Percentiles rank a stretch among this genome's conserved stretches.
Evolutionary conservation across 2,329 filamentous ascomycete genomes (phyloP).

Genomic region (Hymenoscyphus fructigenus): DNA sequence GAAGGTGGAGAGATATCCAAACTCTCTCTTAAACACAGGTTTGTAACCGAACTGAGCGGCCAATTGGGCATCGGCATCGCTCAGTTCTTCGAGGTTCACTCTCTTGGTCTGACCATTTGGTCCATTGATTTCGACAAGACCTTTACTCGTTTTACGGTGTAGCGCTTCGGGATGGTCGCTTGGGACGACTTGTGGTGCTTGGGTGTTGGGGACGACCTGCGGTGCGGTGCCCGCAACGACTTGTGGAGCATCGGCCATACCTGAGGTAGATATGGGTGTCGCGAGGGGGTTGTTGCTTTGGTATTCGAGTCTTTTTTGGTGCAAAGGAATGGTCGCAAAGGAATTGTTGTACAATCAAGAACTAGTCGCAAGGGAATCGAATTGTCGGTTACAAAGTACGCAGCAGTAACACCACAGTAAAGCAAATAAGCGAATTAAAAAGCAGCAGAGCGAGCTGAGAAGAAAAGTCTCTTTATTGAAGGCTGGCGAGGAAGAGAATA

Average conservation of each 20-base stretch:
- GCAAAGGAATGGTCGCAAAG: background rate
- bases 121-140: conserved; percentile 23
- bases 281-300: conserved; percentile 4
- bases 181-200: conserved; percentile 10
- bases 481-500: background rate
- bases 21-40: conserved; percentile 58
- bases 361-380: background rate
- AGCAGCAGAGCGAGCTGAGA: background rate
- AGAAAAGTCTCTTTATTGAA: background rate
- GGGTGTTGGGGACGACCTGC: conserved; percentile 2
- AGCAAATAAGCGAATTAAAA: background rate
- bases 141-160: conserved; percentile 23
- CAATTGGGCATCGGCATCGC: conserved; percentile 34
- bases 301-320: background rate
- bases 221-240: conserved; percentile 3
- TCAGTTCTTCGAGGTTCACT: conserved; percentile 28
- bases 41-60: conserved; percentile 36
- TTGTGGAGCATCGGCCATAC: conserved; percentile 11
- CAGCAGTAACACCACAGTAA: background rate
- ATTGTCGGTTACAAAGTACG: background rate
- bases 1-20: conserved; percentile 57
- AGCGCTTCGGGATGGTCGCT: conserved; percentile 12
- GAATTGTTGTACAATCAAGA: background rate
- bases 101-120: conserved; percentile 23
- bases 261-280: background rate